Percentiles rank a stretch among this genome's conserved stretches.
phyloP scores from a whole-genome alignment of 2,329 filamentous ascomycete genomes.

The Aspergillus neotritici region DNA sequence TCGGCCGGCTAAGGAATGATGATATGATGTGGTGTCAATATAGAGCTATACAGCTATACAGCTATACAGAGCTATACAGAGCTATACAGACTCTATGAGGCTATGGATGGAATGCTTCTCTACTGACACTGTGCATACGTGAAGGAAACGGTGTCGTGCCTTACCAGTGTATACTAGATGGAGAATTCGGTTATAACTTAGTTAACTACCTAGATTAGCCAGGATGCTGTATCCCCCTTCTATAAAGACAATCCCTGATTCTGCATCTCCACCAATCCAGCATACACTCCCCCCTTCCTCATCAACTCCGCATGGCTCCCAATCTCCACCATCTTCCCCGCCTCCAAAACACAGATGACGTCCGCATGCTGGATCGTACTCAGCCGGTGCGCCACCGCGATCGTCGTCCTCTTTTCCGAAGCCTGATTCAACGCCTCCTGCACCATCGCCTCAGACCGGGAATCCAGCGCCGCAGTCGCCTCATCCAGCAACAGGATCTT shows the following conservation, averaged over 20 bases:
- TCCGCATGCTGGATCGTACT: conserved; percentile 40
- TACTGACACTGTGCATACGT: too few relatives aligned
- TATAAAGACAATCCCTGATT: too few relatives aligned
- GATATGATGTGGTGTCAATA: too few relatives aligned
- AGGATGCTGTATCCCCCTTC: too few relatives aligned
- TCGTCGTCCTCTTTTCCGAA: conserved; percentile 46
- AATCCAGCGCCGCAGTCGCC: conserved; percentile 81
- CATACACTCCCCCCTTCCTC: conserved; percentile 32
- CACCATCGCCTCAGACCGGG: conserved; percentile 76
- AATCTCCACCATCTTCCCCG: conserved; percentile 40
- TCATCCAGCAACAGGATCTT: conserved; percentile 84
- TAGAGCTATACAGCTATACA: too few relatives aligned
- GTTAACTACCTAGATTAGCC: too few relatives aligned
- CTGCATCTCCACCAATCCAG: conserved; percentile 42
- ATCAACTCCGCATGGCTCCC: conserved; percentile 40
- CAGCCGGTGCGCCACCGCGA: conserved; percentile 41
- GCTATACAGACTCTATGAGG: too few relatives aligned
- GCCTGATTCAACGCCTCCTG: conserved; percentile 74
- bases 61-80: too few relatives aligned
- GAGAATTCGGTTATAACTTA: too few relatives aligned
- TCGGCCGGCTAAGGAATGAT: conserved; percentile 5
- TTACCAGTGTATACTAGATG: too few relatives aligned
- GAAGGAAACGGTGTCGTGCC: too few relatives aligned
- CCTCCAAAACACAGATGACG: conserved; percentile 40
- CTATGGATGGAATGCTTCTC: too few relatives aligned